Base-by-base conservation (phyloP, 805 yeast genomes). In the Lipomyces spencermartinsiae region DNA sequence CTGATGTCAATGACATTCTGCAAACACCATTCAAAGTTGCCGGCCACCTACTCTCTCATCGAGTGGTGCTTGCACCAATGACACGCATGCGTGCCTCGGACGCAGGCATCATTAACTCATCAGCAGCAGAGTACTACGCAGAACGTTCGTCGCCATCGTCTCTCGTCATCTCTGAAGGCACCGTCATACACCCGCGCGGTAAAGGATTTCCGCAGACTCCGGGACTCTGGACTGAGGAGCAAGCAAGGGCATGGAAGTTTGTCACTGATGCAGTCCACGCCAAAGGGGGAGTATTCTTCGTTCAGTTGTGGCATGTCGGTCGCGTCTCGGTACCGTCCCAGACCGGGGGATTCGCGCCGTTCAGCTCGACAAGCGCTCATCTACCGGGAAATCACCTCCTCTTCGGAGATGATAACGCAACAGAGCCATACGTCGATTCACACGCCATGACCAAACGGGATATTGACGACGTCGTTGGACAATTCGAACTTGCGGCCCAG, bases 221-320 rank as follows among this genome's bases (percentile, higher is more conserved):
- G n/a, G 78, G 80, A 16, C 59, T 78, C 58, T 90, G 92, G 93
- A 82, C 89, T 0, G 91, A 90, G 76, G 92, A 89, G 74, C 94
- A 90, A 73, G 84, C 92, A 58, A 95, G 89, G 80, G 95, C 93
- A 0, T 92, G 97, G 97, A 80, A 80, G 69, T 74, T 74, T 59
- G 79, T 86, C 39, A 76, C 76, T 43, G 83, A 83, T 31, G 80
- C 77, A 12, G 81, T 85, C 22, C 89, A 86, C 73, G 77, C 70
- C 4, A 80, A 84, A 67, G 73, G 75, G 0, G 80, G 84, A 0
- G 78, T 73, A 53, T 65, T 81, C 8, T 76, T 79, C 57, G 51
- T 77, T 63, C 89, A 86, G 75, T 68, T 86, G 53, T 83, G 84
- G 81, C 80, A 77, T 16, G 75, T 80, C 34, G 89, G 88, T 35